phyloP scores from a whole-genome alignment of 2,329 filamentous ascomycete species.

The Fusarium penzigii region DNA sequence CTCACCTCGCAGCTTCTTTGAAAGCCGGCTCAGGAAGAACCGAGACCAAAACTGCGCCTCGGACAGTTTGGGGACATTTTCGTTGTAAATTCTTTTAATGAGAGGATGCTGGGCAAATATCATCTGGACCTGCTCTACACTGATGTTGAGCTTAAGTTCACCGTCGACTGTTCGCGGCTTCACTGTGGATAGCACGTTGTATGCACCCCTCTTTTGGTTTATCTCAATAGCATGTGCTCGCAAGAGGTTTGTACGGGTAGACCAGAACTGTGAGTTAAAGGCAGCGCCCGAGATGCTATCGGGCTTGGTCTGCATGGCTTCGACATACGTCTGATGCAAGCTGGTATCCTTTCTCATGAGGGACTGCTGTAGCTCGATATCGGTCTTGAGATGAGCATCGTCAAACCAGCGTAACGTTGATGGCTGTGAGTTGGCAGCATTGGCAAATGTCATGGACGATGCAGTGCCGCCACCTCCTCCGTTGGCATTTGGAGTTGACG shows the following conservation, averaged over 20 bases:
- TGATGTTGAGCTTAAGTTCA: constrained; percentile 78
- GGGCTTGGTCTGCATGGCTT: constrained; percentile 80
- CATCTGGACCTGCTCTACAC: constrained; percentile 86
- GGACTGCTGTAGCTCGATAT: constrained; percentile 83
- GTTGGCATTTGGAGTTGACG: constrained; percentile 31
- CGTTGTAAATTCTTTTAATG: constrained; percentile 87
- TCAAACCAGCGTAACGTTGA: constrained; percentile 73
- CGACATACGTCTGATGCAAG: constrained; percentile 83
- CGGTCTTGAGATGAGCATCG: constrained; percentile 72
- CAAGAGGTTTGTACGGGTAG: constrained; percentile 79
- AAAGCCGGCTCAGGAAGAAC: constrained; percentile 88
- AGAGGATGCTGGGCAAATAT: constrained; percentile 93
- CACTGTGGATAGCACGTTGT: constrained; percentile 90
- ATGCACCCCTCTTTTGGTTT: constrained; percentile 82
- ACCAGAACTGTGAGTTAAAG: constrained; percentile 95
- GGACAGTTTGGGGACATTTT: constrained; percentile 80
- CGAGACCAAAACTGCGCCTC: constrained; percentile 88
- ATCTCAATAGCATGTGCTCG: constrained; percentile 89
- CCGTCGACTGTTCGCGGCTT: constrained; percentile 60
- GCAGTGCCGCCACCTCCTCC: constrained; percentile 49
- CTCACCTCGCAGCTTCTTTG: constrained; percentile 90
- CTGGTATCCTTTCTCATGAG: constrained; percentile 78
- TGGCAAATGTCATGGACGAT: constrained; percentile 76
- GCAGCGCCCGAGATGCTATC: constrained; percentile 77
- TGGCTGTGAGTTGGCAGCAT: constrained; percentile 58